Evolutionary conservation across 1,284 basidiomycete species (phyloP).

Genomic region (Athelia psychrophila): DNA sequence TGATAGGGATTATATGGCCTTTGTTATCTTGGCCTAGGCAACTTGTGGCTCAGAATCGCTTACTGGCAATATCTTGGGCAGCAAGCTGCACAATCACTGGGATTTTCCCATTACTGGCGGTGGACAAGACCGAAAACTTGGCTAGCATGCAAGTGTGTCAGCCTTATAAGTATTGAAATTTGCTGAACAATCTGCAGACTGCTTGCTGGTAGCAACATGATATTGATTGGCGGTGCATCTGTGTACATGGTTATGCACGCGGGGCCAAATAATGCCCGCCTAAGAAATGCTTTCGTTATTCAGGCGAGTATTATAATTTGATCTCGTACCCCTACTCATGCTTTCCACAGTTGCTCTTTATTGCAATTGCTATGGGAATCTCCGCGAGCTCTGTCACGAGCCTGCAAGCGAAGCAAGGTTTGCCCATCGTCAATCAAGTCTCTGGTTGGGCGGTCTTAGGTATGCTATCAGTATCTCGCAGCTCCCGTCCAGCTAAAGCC

Average conservation of each 20-base stretch:
- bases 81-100: constrained; percentile 52
- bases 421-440: constrained; percentile 63
- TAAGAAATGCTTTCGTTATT: constrained; percentile 19
- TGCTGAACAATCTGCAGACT: constrained; percentile 18
- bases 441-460: constrained; percentile 69
- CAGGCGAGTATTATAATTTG: constrained; percentile 34
- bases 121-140: constrained; percentile 74
- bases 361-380: constrained; percentile 46
- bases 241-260: background rate
- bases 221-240: background rate
- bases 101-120: constrained; percentile 70
- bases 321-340: background rate
- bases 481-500: constrained; percentile 4
- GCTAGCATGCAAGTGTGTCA: constrained; percentile 44
- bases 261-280: background rate
- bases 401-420: constrained; percentile 64
- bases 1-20: constrained; percentile 74
- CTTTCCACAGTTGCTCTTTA: constrained; percentile 32
- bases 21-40: constrained; percentile 40
- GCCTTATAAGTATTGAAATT: constrained; percentile 12
- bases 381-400: constrained; percentile 57
- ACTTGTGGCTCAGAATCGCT: constrained; percentile 24
- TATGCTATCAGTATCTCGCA: constrained; percentile 27
- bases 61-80: constrained; percentile 45
- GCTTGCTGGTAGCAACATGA: constrained; percentile 18